Percentiles rank a stretch among this genome's conserved stretches.
Conservation (phyloP, 228 moss, liverwort and hornwort genomes). For the Sphagnum fallax region DNA sequence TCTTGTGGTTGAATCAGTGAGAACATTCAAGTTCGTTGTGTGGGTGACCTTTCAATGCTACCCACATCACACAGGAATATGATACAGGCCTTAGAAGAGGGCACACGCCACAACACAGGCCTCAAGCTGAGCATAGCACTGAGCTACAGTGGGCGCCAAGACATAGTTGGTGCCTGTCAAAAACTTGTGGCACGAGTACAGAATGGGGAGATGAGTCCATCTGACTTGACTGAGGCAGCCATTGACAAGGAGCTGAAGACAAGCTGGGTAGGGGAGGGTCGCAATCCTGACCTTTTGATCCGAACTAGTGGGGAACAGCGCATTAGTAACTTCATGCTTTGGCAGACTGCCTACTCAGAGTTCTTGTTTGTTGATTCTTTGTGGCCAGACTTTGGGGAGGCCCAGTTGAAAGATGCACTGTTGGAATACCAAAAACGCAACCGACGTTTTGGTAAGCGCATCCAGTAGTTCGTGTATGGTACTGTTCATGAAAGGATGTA, state of each 20-base stretch:
- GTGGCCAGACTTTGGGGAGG: slow-evolving; percentile 77
- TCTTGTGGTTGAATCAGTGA: slow-evolving; percentile 27
- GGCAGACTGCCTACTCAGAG: slow-evolving; percentile 87
- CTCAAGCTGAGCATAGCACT: slow-evolving; percentile 76
- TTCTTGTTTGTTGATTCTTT: slow-evolving; percentile 63
- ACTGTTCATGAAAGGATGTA: too few species aligned
- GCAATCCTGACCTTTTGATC: slow-evolving; percentile 79
- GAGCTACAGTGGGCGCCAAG: slow-evolving; percentile 90
- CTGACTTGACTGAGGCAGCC: slow-evolving; percentile 49
- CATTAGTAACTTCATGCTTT: slow-evolving; percentile 85
- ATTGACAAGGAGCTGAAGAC: slow-evolving; percentile 61
- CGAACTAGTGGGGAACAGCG: slow-evolving; percentile 92
- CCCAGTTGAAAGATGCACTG: slow-evolving; percentile 55
- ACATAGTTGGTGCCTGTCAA: slow-evolving; percentile 73
- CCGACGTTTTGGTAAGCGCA: slow-evolving; percentile 52
- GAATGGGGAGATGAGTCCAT: slow-evolving; percentile 52
- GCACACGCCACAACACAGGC: slow-evolving; percentile 53
- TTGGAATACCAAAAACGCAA: slow-evolving; percentile 57
- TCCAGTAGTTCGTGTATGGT: neutral
- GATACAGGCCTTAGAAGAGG: slow-evolving; percentile 36
- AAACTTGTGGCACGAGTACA: slow-evolving; percentile 59
- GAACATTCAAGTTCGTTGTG: slow-evolving; percentile 61
- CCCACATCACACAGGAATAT: slow-evolving; percentile 44
- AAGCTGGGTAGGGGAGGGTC: slow-evolving; percentile 64
- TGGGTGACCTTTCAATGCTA: slow-evolving; percentile 56